Base-by-base conservation (phyloP, 371 early-diverging fungal genomes). In the Saksenaea vasiformis region DNA sequence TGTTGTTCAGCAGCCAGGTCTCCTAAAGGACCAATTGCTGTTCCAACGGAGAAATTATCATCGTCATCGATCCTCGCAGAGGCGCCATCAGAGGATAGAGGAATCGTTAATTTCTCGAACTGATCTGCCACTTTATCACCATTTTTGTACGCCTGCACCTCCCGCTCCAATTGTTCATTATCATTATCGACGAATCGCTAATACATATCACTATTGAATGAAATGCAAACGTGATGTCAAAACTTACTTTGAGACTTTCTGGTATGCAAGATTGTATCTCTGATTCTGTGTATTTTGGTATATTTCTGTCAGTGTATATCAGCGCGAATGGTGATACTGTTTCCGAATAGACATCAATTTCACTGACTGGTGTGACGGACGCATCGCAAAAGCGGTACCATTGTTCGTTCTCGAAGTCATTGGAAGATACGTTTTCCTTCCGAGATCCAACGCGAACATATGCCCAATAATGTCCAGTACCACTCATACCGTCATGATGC, bases 321-420 rank as follows among this genome's bases (percentile, higher is more conserved):
- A 81, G 37, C 0, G 77, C 63, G 53, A 77, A 73, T 0, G 77
- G 77, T 14, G 59, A 35, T 0, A 59, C 54, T 0, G 68, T 39
- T 15, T 81, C 82, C n/a, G 55, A 34, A 5, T 65, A 65, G 0
- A 78, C 62, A 0, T 71, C 70, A n/a, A 71, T 61, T 31, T 71
- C 74, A 0, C 65, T 70, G 15, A 61, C 73, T 17, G 72, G 62
- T 28, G 47, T 57, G 5, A 81, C 82, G 28, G 31, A 54, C 0
- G 82, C 77, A 66, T 81, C 82, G 54, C 75, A 73, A 56, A 78
- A 81, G n/a, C 58, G 69, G 28, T 72, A 78, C 82, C 82, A 81
- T 44, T 56, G 11, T 5, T 44, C 64, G 35, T 56, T 65, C 11
- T 51, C 19, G 0, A 72, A 59, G 9, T 66, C 61, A 31, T 70